Evolutionary conservation across 352 stramenopile species (phyloP).

Genomic region (Globisporangium canariense): DNA sequence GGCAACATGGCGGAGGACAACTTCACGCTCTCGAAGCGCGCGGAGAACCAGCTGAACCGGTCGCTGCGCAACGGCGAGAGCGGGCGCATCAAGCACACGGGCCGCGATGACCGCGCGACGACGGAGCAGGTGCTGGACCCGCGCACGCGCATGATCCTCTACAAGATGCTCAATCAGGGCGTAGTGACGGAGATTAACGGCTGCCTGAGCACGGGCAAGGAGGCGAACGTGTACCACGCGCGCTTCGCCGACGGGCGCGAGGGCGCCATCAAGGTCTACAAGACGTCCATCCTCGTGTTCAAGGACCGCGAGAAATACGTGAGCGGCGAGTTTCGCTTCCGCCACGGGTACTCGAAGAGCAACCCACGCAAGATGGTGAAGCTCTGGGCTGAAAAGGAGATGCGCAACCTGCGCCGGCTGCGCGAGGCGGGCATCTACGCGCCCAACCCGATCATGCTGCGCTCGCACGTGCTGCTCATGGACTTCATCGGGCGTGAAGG

Average conservation of each 20-base stretch:
- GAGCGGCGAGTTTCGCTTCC: slow-evolving; percentile 96
- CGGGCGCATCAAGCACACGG: slow-evolving; percentile 87
- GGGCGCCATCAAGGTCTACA: slow-evolving; percentile 83
- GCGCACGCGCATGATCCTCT: slow-evolving; percentile 98
- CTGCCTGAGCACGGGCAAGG: slow-evolving; percentile 98
- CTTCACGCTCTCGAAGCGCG: slow-evolving; percentile 74
- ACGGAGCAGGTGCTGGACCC: slow-evolving; percentile 98
- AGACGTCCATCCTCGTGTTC: slow-evolving; percentile 97
- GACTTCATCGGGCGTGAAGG: slow-evolving; percentile 97
- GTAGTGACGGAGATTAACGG: slow-evolving; percentile 97
- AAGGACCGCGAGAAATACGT: slow-evolving; percentile 99
- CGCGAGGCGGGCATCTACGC: slow-evolving; percentile 88
- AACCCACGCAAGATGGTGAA: slow-evolving; percentile 99
- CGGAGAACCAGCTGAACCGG: slow-evolving; percentile 73
- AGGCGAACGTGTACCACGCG: slow-evolving; percentile 99
- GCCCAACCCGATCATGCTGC: slow-evolving; percentile 92
- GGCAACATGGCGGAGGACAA: slow-evolving; percentile 60
- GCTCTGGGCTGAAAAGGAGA: slow-evolving; percentile 99
- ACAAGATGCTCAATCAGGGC: slow-evolving; percentile 97
- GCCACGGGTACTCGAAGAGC: slow-evolving; percentile 94
- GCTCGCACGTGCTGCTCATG: slow-evolving; percentile 98
- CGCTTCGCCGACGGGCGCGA: slow-evolving; percentile 69
- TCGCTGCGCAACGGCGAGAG: slow-evolving; percentile 77
- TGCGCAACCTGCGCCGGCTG: slow-evolving; percentile 96
- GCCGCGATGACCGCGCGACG: slow-evolving; percentile 97